Evolutionary conservation across 2,329 filamentous ascomycete species (phyloP).

Genomic region (Fusarium humuli): DNA sequence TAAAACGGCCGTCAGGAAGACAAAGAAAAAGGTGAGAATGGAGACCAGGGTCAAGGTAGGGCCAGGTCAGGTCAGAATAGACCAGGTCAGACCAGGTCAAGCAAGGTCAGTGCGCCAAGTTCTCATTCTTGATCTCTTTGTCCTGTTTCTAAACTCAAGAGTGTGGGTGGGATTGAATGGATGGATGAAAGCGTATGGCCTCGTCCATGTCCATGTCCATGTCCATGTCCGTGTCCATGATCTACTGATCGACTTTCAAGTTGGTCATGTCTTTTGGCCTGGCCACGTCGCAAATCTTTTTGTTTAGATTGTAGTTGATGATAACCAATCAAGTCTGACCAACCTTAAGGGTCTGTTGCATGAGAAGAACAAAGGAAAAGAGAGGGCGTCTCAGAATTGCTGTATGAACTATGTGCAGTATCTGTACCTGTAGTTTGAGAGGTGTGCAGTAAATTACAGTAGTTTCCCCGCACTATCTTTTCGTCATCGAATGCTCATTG

Average conservation of each 20-base stretch:
- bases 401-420: conserved; percentile 5
- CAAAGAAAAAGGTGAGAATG: not conserved
- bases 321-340: conserved; percentile 40
- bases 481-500: conserved; percentile 31
- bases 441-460: not conserved
- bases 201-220: not conserved
- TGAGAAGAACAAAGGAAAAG: not conserved
- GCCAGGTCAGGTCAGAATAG: not conserved
- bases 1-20: conserved; percentile 11
- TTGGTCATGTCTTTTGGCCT: conserved; percentile 21
- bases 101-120: conserved; percentile 6
- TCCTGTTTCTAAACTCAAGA: not conserved
- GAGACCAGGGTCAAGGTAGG: not conserved
- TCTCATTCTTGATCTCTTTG: not conserved
- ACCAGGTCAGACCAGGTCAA: not conserved
- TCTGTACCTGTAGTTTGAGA: not conserved
- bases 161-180: conserved; percentile 25
- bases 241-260: not conserved
- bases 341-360: conserved; percentile 19
- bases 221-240: not conserved
- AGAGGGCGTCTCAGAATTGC: conserved; percentile 17
- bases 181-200: conserved; percentile 19
- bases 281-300: conserved; percentile 29
- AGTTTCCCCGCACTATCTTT: conserved; percentile 12
- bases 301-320: conserved; percentile 40